Conservation (phyloP, 2,329 filamentous ascomycete species). For the Bipolaris bicolor region DNA sequence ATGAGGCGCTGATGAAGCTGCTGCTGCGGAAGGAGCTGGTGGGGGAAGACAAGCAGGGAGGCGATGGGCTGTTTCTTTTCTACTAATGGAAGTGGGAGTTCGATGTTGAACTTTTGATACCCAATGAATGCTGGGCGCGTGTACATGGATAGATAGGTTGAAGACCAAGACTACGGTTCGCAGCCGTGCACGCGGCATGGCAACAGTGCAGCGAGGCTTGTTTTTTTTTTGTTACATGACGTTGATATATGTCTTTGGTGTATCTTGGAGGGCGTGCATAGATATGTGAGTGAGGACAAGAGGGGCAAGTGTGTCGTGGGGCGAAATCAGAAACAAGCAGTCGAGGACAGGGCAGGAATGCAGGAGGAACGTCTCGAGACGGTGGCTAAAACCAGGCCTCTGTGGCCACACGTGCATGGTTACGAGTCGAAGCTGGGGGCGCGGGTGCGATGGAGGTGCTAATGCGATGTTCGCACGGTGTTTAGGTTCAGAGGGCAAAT, state of each 20-base stretch:
- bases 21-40: constrained; percentile 73
- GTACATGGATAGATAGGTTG: not conserved
- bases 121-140: constrained; percentile 4
- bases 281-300: not conserved
- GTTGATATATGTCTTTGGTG: too few species aligned
- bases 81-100: constrained; percentile 26
- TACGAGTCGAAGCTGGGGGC: constrained; percentile 3
- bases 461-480: constrained; percentile 10
- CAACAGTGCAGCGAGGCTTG: too few species aligned
- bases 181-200: not conserved
- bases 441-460: constrained; percentile 5
- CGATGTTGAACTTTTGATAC: constrained; percentile 14
- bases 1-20: constrained; percentile 78
- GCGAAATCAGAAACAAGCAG: not conserved
- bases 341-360: not conserved
- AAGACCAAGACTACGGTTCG: too few species aligned
- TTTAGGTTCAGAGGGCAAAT: constrained; percentile 21
- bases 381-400: constrained; percentile 13
- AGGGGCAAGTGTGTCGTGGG: not conserved
- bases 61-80: constrained; percentile 41
- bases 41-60: constrained; percentile 36
- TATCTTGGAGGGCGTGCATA: not conserved
- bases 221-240: not conserved
- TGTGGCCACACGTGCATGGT: constrained; percentile 11
- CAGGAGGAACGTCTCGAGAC: constrained; percentile 5